These are phyloP conservation scores for Telopea speciosissima DNA, from an alignment of 177 flowering plant genomes.

Conservation along the genomic window DNA sequence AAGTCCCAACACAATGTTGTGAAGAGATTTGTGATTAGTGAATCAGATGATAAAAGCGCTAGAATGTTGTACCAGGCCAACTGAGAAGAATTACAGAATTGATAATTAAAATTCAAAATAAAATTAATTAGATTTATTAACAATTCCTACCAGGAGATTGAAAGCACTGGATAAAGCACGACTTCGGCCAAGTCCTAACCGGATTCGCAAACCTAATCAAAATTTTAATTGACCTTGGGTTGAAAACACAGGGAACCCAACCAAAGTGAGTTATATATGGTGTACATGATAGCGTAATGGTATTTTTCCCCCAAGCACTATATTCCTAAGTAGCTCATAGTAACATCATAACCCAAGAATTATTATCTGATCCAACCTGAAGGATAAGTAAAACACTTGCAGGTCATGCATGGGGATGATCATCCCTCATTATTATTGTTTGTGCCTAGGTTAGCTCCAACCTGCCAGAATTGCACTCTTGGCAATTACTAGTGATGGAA, in stretches of 20 bases:
- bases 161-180: neutral
- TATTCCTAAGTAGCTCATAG: neutral
- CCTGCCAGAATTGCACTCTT: neutral
- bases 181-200: neutral
- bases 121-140: neutral
- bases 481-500: neutral
- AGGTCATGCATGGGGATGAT: neutral
- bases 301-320: neutral
- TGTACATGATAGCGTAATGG: neutral
- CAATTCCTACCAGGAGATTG: neutral
- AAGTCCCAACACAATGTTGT: constrained; percentile 8
- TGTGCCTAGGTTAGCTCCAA: neutral
- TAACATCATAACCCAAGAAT: neutral
- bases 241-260: neutral
- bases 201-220: neutral
- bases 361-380: neutral
- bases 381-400: neutral
- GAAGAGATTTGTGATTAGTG: neutral
- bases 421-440: neutral
- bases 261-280: neutral
- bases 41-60: neutral
- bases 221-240: neutral
- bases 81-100: neutral
- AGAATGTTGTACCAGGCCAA: neutral
- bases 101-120: neutral